These are phyloP conservation scores for Obelidium mucronatum DNA, from an alignment of 192 early-diverging fungal genomes.

Conservation along the genomic window DNA sequence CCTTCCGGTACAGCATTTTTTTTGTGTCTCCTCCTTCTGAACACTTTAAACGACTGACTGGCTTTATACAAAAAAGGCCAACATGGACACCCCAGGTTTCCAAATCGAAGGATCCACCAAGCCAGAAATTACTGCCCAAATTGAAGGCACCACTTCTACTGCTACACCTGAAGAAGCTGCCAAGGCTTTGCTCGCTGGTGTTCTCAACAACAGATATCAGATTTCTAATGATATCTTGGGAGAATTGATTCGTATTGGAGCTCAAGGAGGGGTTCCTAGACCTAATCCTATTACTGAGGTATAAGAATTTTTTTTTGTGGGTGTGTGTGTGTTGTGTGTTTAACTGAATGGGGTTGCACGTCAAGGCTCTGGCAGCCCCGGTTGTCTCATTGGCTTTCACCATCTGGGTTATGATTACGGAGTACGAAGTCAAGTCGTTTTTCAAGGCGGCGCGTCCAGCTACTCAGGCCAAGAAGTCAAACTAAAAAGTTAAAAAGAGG, in stretches of 20 bases:
- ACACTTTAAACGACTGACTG: conserved; percentile 6
- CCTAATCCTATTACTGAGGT: conserved; percentile 41
- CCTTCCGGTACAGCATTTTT: conserved; percentile 37
- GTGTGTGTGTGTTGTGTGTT: not conserved
- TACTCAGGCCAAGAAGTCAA: not conserved
- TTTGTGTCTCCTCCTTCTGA: not conserved
- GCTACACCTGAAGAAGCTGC: conserved; percentile 47
- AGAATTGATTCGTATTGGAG: conserved; percentile 40
- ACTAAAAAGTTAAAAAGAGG: too few species aligned
- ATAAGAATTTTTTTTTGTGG: not conserved
- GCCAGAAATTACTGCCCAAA: conserved; percentile 48
- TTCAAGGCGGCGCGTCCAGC: conserved; percentile 17
- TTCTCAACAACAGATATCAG: conserved; percentile 45
- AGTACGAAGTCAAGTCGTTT: conserved; percentile 14
- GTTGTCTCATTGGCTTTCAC: conserved; percentile 11
- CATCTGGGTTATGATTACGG: conserved; percentile 22
- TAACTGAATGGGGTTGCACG: not conserved
- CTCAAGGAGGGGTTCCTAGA: conserved; percentile 23
- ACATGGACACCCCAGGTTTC: conserved; percentile 59
- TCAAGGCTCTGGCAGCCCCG: conserved; percentile 21
- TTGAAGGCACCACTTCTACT: conserved; percentile 48
- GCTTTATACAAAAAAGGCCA: conserved; percentile 29
- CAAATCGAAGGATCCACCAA: conserved; percentile 55
- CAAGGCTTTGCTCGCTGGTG: conserved; percentile 41
- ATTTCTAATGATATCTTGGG: conserved; percentile 52